Conservation (phyloP, 106 monocot genomes). For the Ottelia alismoides region DNA sequence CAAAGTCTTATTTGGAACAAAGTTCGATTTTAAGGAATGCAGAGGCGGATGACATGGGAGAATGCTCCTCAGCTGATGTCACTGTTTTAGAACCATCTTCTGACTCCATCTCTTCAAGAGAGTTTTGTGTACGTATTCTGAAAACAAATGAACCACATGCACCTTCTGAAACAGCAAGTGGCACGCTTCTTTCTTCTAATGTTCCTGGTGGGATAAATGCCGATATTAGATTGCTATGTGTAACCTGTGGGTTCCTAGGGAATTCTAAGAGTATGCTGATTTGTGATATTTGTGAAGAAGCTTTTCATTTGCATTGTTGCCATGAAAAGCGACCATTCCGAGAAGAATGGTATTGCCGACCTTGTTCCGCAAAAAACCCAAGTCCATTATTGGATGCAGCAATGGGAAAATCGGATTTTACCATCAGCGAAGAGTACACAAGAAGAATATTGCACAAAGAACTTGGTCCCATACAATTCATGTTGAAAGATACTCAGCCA, state of each 20-base stretch:
- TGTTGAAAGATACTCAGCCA: conserved; percentile 39
- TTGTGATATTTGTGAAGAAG: conserved; percentile 78
- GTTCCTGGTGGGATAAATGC: conserved; percentile 4
- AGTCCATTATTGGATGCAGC: conserved; percentile 15
- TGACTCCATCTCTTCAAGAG: not conserved
- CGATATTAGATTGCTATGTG: conserved; percentile 24
- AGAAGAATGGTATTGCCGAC: conserved; percentile 68
- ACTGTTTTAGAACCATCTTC: not conserved
- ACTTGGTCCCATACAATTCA: conserved; percentile 34
- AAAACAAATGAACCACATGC: conserved; percentile 1
- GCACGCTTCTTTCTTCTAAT: not conserved
- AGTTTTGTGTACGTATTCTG: conserved; percentile 6
- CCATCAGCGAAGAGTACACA: conserved; percentile 3
- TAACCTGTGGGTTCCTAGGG: conserved; percentile 32
- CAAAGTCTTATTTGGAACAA: conserved; percentile 3
- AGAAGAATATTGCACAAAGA: conserved; percentile 11
- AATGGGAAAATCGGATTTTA: conserved; percentile 12
- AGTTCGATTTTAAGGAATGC: not conserved
- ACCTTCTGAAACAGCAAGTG: not conserved
- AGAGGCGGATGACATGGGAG: conserved; percentile 1
- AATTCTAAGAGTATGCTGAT: conserved; percentile 53
- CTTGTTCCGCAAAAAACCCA: conserved; percentile 51
- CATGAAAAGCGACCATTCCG: conserved; percentile 27
- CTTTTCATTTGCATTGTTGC: conserved; percentile 73
- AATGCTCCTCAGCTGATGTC: conserved; percentile 1